Evolutionary conservation across 352 stramenopile species (phyloP).

Genomic region (Phytophthora litchii): DNA sequence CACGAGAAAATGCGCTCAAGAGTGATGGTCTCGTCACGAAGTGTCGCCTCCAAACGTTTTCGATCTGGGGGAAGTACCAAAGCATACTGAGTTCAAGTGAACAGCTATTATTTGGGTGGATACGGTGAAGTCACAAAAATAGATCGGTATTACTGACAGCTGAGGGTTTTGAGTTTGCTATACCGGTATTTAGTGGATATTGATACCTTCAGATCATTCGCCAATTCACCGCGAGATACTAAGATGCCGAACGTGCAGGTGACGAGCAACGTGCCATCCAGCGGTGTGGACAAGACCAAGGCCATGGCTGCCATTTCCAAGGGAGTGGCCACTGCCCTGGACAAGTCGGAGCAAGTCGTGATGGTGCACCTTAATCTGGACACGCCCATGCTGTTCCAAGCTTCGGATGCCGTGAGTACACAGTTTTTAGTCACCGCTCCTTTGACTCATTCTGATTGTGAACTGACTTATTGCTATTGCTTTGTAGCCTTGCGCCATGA

Average conservation of each 20-base stretch:
- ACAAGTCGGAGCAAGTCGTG: slow-evolving; percentile 58
- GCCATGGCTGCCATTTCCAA: slow-evolving; percentile 52
- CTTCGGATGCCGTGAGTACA: slow-evolving; percentile 45
- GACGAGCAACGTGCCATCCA: slow-evolving; percentile 54
- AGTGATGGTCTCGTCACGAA: no score
- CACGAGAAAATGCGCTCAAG: no score
- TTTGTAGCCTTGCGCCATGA: slow-evolving; percentile 60
- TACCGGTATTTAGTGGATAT: no score
- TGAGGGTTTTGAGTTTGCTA: no score
- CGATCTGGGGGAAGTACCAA: no score
- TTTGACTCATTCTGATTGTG: no score
- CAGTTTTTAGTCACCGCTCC: neutral
- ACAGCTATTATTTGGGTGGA: no score
- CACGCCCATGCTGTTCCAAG: slow-evolving; percentile 59
- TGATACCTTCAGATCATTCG: no score
- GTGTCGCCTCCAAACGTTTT: no score
- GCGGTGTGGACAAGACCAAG: slow-evolving; percentile 32
- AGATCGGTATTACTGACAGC: no score
- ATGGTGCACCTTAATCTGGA: slow-evolving; percentile 65
- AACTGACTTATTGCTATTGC: neutral
- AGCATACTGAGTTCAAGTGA: no score
- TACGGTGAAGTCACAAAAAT: no score
- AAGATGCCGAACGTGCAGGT: slow-evolving; percentile 61
- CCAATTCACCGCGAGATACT: neutral
- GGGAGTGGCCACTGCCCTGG: slow-evolving; percentile 41